A percentile compares a stretch with the other conserved stretches of the same genome.
Evolutionary conservation across 106 monocot species (phyloP).

Genomic region (Xerophyta viscosa): DNA sequence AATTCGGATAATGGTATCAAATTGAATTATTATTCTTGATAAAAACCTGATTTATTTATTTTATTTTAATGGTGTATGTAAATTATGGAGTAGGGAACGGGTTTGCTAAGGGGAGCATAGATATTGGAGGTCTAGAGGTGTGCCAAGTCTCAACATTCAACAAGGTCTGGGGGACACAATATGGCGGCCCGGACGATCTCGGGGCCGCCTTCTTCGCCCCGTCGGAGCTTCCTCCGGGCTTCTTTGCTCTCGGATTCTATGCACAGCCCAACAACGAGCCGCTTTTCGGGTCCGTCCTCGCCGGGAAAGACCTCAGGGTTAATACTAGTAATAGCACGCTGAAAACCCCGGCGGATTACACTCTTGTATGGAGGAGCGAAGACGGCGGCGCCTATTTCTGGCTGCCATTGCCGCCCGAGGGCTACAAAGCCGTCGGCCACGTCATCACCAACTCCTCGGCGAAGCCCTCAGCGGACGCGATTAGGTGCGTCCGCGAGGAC

Average conservation of each 20-base stretch:
- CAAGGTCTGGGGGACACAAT: constrained; percentile 42
- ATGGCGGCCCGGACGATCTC: constrained; percentile 27
- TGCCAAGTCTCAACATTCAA: constrained; percentile 45
- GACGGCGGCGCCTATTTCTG: constrained; percentile 62
- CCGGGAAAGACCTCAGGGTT: background rate
- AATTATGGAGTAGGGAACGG: constrained; percentile 27
- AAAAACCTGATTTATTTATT: too few relatives aligned
- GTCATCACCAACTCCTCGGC: constrained; percentile 45
- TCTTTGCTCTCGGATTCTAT: constrained; percentile 51
- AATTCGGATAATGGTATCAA: too few relatives aligned
- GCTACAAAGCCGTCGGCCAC: constrained; percentile 71
- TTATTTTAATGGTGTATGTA: background rate
- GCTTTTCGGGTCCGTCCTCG: background rate
- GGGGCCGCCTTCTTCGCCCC: constrained; percentile 72
- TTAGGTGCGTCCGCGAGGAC: constrained; percentile 78
- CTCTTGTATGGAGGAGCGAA: constrained; percentile 62
- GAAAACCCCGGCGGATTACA: constrained; percentile 30
- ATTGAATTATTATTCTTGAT: too few relatives aligned
- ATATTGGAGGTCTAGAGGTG: constrained; percentile 58
- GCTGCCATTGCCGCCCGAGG: constrained; percentile 69
- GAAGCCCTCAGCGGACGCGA: constrained; percentile 69
- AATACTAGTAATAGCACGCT: too few relatives aligned
- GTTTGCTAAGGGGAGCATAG: constrained; percentile 57
- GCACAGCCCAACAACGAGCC: constrained; percentile 34
- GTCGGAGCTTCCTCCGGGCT: constrained; percentile 41